Conservation (phyloP, 2,329 filamentous ascomycete genomes). For the Cordyceps cateniannulata region DNA sequence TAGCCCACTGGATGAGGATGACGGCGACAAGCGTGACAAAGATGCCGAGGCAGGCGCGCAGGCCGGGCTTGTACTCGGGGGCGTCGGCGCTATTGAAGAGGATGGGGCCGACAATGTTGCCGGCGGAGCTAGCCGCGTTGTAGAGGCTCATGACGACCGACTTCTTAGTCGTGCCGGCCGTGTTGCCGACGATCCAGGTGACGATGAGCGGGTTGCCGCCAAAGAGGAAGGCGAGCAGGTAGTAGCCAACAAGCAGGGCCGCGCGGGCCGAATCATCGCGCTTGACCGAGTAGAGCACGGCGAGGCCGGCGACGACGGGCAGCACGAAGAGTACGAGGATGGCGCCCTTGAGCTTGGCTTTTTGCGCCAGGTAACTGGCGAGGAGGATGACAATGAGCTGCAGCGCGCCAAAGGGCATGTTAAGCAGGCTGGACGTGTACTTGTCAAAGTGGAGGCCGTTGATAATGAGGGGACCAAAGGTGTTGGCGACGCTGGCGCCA, state of each 20-base stretch:
- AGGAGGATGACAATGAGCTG: conserved; percentile 54
- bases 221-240: conserved; percentile 60
- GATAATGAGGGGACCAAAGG: conserved; percentile 59
- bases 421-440: conserved; percentile 52
- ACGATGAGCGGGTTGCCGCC: conserved; percentile 60
- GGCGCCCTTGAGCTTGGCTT: conserved; percentile 48
- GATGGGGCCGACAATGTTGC: conserved; percentile 62
- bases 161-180: conserved; percentile 61
- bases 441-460: conserved; percentile 54
- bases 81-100: conserved; percentile 53
- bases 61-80: conserved; percentile 51
- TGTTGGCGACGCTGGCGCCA: conserved; percentile 56
- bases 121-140: conserved; percentile 54
- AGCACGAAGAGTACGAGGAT: conserved; percentile 48
- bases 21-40: conserved; percentile 47
- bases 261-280: conserved; percentile 34
- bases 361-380: conserved; percentile 51
- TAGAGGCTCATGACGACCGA: conserved; percentile 57
- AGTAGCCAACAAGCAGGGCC: conserved; percentile 54
- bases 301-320: conserved; percentile 54
- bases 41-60: conserved; percentile 48
- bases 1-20: conserved; percentile 46
- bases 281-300: conserved; percentile 48
- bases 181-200: conserved; percentile 64
- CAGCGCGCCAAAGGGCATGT: conserved; percentile 60